These are phyloP conservation scores for Basidioascus undulatus DNA, from an alignment of 768 basidiomycete genomes.

Conservation along the genomic window DNA sequence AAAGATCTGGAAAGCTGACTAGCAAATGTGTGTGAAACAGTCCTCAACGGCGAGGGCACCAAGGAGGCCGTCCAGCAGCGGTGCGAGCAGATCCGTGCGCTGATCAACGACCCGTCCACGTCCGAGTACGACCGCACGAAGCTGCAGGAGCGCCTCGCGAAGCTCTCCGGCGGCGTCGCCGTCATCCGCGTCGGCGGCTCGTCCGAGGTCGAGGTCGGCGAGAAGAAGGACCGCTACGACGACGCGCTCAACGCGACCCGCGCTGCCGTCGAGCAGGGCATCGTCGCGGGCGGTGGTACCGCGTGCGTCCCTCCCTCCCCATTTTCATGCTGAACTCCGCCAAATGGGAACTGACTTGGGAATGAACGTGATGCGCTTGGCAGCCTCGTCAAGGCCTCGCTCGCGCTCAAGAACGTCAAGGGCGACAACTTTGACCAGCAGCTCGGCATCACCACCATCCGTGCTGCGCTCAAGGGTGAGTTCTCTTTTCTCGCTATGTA, in stretches of 20 bases:
- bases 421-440: constrained; percentile 92
- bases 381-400: constrained; percentile 35
- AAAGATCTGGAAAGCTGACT: too few relatives aligned
- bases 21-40: too few relatives aligned
- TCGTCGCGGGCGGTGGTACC: constrained; percentile 86
- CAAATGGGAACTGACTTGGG: too few relatives aligned
- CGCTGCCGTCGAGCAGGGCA: constrained; percentile 94
- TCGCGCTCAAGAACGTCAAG: constrained; percentile 45
- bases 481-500: too few relatives aligned
- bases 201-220: constrained; percentile 84
- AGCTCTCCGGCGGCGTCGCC: constrained; percentile 85
- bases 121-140: constrained; percentile 84
- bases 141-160: constrained; percentile 89
- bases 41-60: constrained; percentile 78
- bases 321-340: background rate
- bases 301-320: constrained; percentile 20
- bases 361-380: constrained; percentile 3
- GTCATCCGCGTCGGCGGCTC: constrained; percentile 94
- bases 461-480: constrained; percentile 56
- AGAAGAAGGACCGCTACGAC: constrained; percentile 98
- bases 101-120: constrained; percentile 59
- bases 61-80: constrained; percentile 76
- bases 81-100: constrained; percentile 79
- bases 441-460: constrained; percentile 80
- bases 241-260: constrained; percentile 94